Percentiles rank a stretch among this genome's conserved stretches.
Evolutionary conservation across 2,329 filamentous ascomycete species (phyloP).

Genomic region (Xylaria sp.): DNA sequence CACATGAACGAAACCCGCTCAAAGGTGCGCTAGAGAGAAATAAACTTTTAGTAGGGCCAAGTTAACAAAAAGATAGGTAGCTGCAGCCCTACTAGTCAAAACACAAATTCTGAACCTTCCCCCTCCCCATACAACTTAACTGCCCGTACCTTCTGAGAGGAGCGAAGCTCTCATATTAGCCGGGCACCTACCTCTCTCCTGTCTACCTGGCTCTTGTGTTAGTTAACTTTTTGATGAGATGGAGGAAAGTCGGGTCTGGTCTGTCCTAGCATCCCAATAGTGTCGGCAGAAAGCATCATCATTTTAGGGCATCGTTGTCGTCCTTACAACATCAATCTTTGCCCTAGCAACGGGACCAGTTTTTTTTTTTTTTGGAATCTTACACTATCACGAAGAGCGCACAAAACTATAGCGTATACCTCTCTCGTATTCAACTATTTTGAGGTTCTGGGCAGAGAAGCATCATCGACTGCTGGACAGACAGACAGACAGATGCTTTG

Average conservation of each 20-base stretch:
- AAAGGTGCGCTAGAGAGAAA: slow-evolving; percentile 18
- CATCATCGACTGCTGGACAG: slow-evolving; percentile 6
- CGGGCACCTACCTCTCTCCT: too few species aligned
- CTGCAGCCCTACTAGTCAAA: slow-evolving; percentile 23
- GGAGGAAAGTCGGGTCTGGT: neutral
- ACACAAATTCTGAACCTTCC: slow-evolving; percentile 21
- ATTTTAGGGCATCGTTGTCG: neutral
- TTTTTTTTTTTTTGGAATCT: neutral
- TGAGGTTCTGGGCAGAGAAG: slow-evolving; percentile 1
- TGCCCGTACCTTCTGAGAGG: slow-evolving; percentile 11
- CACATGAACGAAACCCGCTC: slow-evolving; percentile 4
- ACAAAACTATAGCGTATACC: slow-evolving; percentile 1
- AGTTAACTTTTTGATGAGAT: neutral
- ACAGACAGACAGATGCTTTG: slow-evolving; percentile 2
- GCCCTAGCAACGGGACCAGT: neutral
- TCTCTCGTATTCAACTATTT: neutral
- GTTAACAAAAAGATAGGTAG: slow-evolving; percentile 22
- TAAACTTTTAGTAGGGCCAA: slow-evolving; percentile 24
- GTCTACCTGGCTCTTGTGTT: neutral
- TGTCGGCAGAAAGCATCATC: neutral
- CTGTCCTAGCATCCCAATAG: neutral
- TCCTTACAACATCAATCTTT: neutral
- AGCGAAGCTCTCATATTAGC: slow-evolving; percentile 1
- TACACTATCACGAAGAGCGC: neutral
- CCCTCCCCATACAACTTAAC: neutral